phyloP scores from a whole-genome alignment of 805 yeast genomes.

The Candida multigemmis region DNA sequence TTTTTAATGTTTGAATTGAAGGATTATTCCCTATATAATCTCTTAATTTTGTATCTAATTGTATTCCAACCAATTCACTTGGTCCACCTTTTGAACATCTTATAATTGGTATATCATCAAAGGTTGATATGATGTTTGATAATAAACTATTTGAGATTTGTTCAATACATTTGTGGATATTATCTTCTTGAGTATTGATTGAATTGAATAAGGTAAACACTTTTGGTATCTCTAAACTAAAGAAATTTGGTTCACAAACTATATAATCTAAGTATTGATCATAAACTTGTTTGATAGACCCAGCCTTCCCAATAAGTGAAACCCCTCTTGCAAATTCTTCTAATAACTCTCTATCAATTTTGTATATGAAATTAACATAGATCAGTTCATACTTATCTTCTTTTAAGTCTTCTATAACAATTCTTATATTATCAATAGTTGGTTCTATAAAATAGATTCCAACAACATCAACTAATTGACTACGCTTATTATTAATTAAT shows the following conservation, averaged over 20 bases:
- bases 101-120: conserved; percentile 77
- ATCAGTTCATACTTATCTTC: conserved; percentile 68
- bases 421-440: conserved; percentile 61
- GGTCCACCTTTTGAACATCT: conserved; percentile 91
- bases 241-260: conserved; percentile 88
- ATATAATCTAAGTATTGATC: conserved; percentile 91
- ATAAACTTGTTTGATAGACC: conserved; percentile 74
- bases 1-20: conserved; percentile 20
- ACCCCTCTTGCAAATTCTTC: conserved; percentile 86
- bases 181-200: conserved; percentile 66
- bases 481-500: conserved; percentile 58
- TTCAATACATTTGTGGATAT: conserved; percentile 60
- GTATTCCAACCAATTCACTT: conserved; percentile 87
- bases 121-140: conserved; percentile 60
- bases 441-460: conserved; percentile 90
- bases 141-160: conserved; percentile 72
- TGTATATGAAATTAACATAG: conserved; percentile 81
- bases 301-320: conserved; percentile 61
- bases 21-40: conserved; percentile 66
- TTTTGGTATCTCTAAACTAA: conserved; percentile 61
- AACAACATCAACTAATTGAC: conserved; percentile 91
- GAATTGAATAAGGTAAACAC: conserved; percentile 64
- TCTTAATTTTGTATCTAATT: conserved; percentile 72
- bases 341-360: conserved; percentile 64
- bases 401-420: conserved; percentile 64